Evolutionary conservation across 305 asterid genomes (phyloP).

Genomic region (Solanum aculeatissimum): DNA sequence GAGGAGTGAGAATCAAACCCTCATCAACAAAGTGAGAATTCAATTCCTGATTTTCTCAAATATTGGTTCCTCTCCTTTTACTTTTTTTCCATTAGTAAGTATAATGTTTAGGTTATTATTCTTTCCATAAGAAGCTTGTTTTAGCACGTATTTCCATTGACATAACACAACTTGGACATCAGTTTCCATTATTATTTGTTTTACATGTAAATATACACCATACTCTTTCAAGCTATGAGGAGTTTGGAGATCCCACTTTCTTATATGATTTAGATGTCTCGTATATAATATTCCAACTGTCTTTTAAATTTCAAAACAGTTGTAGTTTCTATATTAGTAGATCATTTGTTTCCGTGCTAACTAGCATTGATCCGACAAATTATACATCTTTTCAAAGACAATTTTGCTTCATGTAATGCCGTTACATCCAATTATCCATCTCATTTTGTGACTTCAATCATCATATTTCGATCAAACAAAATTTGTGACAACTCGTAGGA

Average conservation of each 20-base stretch:
- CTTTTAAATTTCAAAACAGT: background rate
- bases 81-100: no score
- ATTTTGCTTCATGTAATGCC: background rate
- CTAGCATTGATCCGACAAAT: no score
- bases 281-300: background rate
- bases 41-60: background rate
- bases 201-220: no score
- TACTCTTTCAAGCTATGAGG: background rate
- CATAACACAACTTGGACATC: background rate
- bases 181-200: background rate
- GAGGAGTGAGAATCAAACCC: no score
- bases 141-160: background rate
- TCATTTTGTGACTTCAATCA: background rate
- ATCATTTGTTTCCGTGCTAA: background rate
- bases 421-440: background rate
- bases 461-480: background rate
- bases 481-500: background rate
- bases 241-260: background rate
- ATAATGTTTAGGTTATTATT: no score
- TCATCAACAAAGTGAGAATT: no score
- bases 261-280: background rate
- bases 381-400: background rate
- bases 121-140: background rate
- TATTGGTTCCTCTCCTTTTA: background rate
- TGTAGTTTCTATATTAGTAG: background rate